phyloP scores from a whole-genome alignment of 192 early-diverging fungal genomes.

The Coemansia sp. region DNA sequence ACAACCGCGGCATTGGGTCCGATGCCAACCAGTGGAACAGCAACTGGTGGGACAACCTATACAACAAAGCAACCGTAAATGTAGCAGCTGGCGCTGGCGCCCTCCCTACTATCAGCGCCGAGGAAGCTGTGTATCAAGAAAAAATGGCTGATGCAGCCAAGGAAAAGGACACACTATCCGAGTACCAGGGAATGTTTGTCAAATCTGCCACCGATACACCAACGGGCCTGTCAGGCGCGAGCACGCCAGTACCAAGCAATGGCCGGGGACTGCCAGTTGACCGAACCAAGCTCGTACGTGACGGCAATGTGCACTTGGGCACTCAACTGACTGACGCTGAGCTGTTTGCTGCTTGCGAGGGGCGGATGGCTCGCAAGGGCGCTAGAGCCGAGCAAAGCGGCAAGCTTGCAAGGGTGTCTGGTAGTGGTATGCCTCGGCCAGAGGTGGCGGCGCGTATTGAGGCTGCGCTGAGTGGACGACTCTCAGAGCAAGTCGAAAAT shows the following conservation, averaged over 20 bases:
- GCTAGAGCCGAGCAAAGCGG: slow-evolving; percentile 81
- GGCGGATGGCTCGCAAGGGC: slow-evolving; percentile 88
- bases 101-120: slow-evolving; percentile 4
- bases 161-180: slow-evolving; percentile 35
- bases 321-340: slow-evolving; percentile 74
- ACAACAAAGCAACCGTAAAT: slow-evolving; percentile 78
- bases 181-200: slow-evolving; percentile 58
- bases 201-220: slow-evolving; percentile 9
- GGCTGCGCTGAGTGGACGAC: slow-evolving; percentile 23
- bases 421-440: slow-evolving; percentile 35
- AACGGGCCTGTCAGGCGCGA: not conserved
- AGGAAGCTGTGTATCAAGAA: not conserved
- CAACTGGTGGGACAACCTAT: slow-evolving; percentile 95
- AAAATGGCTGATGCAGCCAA: slow-evolving; percentile 14
- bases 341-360: slow-evolving; percentile 90
- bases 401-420: slow-evolving; percentile 66
- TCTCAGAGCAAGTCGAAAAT: not conserved
- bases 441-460: slow-evolving; percentile 42
- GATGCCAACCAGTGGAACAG: slow-evolving; percentile 76
- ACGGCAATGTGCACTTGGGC: slow-evolving; percentile 69
- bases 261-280: slow-evolving; percentile 8
- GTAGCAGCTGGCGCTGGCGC: too few relatives aligned
- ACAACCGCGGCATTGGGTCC: slow-evolving; percentile 74
- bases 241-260: not conserved
- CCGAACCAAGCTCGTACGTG: slow-evolving; percentile 48